Conservation (phyloP, 2,329 filamentous ascomycete genomes). For the Chrysoporthe austroafricana region DNA sequence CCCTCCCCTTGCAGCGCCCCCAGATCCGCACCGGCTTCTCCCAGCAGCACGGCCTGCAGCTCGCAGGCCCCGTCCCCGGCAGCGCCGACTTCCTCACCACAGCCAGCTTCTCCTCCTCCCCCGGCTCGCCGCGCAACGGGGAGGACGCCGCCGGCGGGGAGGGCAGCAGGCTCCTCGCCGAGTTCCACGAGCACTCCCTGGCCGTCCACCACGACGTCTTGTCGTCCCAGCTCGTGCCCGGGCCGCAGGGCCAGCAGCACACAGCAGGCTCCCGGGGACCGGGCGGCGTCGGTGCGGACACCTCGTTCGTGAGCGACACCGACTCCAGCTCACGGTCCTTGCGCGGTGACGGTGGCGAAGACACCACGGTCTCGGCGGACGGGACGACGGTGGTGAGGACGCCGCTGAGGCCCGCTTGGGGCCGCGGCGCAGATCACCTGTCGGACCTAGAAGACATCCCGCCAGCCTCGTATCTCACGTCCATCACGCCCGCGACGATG, state of each 20-base stretch:
- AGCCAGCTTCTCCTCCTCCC: conserved; percentile 43
- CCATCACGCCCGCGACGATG: conserved; percentile 77
- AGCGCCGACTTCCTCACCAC: conserved; percentile 54
- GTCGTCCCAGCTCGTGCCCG: conserved; percentile 59
- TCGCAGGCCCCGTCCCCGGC: conserved; percentile 35
- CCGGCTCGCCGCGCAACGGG: conserved; percentile 26
- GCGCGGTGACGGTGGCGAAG: conserved; percentile 14
- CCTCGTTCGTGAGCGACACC: conserved; percentile 44
- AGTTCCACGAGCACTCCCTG: conserved; percentile 81
- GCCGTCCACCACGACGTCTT: conserved; percentile 68
- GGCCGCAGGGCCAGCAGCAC: conserved; percentile 33
- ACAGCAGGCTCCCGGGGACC: background rate
- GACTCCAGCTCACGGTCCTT: conserved; percentile 8
- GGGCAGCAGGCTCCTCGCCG: conserved; percentile 46
- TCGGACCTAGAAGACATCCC: conserved; percentile 73
- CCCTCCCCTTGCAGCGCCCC: conserved; percentile 52
- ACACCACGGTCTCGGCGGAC: conserved; percentile 35
- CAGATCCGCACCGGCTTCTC: conserved; percentile 57
- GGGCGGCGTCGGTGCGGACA: conserved; percentile 32
- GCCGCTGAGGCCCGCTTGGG: conserved; percentile 28
- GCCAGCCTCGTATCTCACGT: conserved; percentile 63
- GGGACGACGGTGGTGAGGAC: conserved; percentile 31
- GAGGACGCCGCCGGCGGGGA: conserved; percentile 16
- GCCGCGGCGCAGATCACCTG: conserved; percentile 47
- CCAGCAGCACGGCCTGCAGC: conserved; percentile 47